Evolutionary conservation across 2,329 filamentous ascomycete species (phyloP), one percentile per base, ranked within the genome.

Genomic region (Cladosporium sp.): DNA sequence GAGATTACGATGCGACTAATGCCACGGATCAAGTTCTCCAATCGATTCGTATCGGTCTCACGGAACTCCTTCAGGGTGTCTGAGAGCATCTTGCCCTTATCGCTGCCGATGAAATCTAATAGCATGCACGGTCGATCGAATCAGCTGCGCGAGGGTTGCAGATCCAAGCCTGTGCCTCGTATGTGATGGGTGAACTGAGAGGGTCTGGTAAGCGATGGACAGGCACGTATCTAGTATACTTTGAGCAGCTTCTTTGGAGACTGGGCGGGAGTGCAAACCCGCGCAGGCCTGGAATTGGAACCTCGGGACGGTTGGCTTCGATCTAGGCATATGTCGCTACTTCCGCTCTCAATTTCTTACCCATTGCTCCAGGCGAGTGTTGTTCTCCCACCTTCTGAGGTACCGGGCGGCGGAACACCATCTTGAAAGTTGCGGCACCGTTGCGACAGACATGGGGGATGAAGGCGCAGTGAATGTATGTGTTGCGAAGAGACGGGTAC

Each of bases 11-110:
- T 17, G 2, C 15, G 5, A 40, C 39, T 40, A 15, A 40, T 40
- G 12, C 39, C 62, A 6, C 60, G 65, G 38, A 67, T 70, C 1
- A 72, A 58, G 15, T 65, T 67, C n/a, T 55, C 12, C 54, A 63
- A 7, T 40, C 34, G 5, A 5, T 51, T 40, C 17, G 2, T 9
- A 30, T 58, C 55, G 37, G 36, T 42, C 9, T 43, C 37, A 19
- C 51, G 51, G 20, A 19, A 55, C 20, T 55, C 38, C 15, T 7
- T 40, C 51, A 55, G 25, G 14, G 51, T 55, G 7, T 39, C 36
- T 22, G 51, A 55, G 20, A 55, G 51, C 51, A 55, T 55, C 9
- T 3, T 55, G 36, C 51, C 37, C 43, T 55, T 43, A 5, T 43
- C 17, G 34, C 50, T 36, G 20, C 20, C 51, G 38, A 55, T 25